A percentile compares a stretch with the other conserved stretches of the same genome.
Conservation (phyloP, 1,284 basidiomycete genomes). For the Limonomyces culmigenus region DNA sequence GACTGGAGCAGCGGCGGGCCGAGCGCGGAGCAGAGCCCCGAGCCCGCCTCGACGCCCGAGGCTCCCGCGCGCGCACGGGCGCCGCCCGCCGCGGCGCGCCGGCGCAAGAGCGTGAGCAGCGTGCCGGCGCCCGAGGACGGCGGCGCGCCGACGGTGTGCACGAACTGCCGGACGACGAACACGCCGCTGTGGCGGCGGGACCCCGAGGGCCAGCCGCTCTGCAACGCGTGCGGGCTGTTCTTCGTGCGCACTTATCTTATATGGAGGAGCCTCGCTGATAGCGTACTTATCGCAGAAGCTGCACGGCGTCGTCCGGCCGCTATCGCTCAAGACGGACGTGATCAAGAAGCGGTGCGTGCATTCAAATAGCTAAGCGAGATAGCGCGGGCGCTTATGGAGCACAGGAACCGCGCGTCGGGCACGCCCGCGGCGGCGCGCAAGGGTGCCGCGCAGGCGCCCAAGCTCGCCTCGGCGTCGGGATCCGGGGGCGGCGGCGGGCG, state of each 20-base stretch:
- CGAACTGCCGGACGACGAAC: conserved; percentile 91
- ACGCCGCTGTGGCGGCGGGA: conserved; percentile 92
- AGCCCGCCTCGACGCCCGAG: not conserved
- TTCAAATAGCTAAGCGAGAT: conserved; percentile 2
- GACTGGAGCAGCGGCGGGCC: conserved; percentile 11
- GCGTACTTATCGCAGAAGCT: conserved; percentile 48
- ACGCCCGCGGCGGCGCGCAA: conserved; percentile 43
- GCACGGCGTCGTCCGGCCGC: conserved; percentile 84
- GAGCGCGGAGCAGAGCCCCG: not conserved
- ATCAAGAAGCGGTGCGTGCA: conserved; percentile 84
- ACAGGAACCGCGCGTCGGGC: conserved; percentile 64
- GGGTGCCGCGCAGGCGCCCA: conserved; percentile 37
- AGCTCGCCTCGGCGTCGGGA: too few relatives aligned
- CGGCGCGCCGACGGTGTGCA: conserved; percentile 71
- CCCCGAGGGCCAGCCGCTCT: conserved; percentile 88
- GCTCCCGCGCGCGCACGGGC: too few relatives aligned
- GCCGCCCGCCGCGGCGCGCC: not conserved
- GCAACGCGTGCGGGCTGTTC: conserved; percentile 86
- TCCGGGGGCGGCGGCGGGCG: conserved; percentile 46
- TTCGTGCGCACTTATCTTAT: conserved; percentile 40
- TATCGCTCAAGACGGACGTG: conserved; percentile 92
- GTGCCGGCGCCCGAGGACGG: too few relatives aligned
- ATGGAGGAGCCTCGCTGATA: conserved; percentile 6
- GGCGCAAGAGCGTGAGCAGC: conserved; percentile 45
- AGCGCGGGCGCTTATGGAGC: conserved; percentile 7